Base-by-base conservation (phyloP, 768 basidiomycete genomes). In the Suillus spraguei region DNA sequence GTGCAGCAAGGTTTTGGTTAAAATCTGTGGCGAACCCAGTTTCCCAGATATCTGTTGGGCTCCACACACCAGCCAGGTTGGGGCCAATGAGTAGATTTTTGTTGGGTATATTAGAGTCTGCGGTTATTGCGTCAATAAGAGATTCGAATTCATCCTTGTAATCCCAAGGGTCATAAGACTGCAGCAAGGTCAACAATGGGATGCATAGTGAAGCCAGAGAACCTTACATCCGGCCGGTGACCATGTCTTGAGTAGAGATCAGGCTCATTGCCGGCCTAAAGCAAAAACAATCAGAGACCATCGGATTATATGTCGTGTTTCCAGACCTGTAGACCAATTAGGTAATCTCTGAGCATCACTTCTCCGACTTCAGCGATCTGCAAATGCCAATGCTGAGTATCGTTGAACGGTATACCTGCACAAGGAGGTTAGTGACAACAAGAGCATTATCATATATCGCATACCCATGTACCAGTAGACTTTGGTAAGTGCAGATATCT, bases 201-300 rank as follows among this genome's bases (percentile, higher is more conserved):
- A 28, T 10, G 14, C 24, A 35, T n/a, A 24, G 14, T 11, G 9
- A n/a, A 22, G 4, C 16, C 14, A 28, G 5, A 33, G n/a, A 24
- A 28, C 52, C 61, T 13, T 44, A 70, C 68, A 1, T 60, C 62
- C 0, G 70, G 61, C 22, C 81, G 74, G 52, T 78, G 78, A 14
- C 75, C 72, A 64, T 80, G 79, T 41, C 76, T 78, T 11, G 80
- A 75, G 66, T 88, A 94, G 66, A 92, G 82, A 78, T 94, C 91
- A 17, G 91, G 91, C 74, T 93, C 91, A 70, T 93, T 92, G 3
- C 87, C 90, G 1, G 86, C 83, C 71, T 91, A 87, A 9, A 39
- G 36, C 8, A 17, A 56, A 41, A 41, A 24, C 32, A 47, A 14
- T 14, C 16, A 28, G 10, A 46, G 13, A 36, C 17, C 4, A 13